Conservation (phyloP, 2,329 filamentous ascomycete species). For the Huntiella abstrusa region DNA sequence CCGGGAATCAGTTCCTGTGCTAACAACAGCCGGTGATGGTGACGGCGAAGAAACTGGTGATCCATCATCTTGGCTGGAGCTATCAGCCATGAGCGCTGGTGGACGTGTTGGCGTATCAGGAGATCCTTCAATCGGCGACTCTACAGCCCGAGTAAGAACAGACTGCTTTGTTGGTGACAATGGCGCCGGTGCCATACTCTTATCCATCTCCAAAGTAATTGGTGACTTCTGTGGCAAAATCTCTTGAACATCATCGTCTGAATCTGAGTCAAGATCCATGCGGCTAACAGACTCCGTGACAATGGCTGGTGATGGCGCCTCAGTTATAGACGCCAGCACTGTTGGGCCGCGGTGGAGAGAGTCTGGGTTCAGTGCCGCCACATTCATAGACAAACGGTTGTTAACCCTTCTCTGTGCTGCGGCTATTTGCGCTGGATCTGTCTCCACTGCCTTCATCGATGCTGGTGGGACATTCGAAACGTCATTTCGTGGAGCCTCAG, state of each 20-base stretch:
- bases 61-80: constrained; percentile 48
- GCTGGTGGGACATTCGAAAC: constrained; percentile 37
- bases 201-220: background rate
- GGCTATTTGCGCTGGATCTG: constrained; percentile 23
- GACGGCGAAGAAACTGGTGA: constrained; percentile 42
- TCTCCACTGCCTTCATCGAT: constrained; percentile 40
- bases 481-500: constrained; percentile 28
- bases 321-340: constrained; percentile 5
- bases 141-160: constrained; percentile 19
- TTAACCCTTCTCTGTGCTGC: constrained; percentile 3
- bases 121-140: constrained; percentile 51
- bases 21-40: constrained; percentile 24
- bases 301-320: constrained; percentile 21
- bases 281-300: constrained; percentile 32
- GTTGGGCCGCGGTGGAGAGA: background rate
- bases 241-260: constrained; percentile 26
- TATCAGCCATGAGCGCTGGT: constrained; percentile 50
- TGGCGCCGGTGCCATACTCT: constrained; percentile 22
- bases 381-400: constrained; percentile 7
- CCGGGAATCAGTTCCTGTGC: constrained; percentile 5
- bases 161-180: constrained; percentile 2
- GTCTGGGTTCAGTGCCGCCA: background rate
- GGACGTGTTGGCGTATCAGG: constrained; percentile 27
- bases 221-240: constrained; percentile 12
- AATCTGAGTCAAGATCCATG: constrained; percentile 51